Conservation (phyloP, 768 basidiomycete genomes). For the Pleurotus eryngii region DNA sequence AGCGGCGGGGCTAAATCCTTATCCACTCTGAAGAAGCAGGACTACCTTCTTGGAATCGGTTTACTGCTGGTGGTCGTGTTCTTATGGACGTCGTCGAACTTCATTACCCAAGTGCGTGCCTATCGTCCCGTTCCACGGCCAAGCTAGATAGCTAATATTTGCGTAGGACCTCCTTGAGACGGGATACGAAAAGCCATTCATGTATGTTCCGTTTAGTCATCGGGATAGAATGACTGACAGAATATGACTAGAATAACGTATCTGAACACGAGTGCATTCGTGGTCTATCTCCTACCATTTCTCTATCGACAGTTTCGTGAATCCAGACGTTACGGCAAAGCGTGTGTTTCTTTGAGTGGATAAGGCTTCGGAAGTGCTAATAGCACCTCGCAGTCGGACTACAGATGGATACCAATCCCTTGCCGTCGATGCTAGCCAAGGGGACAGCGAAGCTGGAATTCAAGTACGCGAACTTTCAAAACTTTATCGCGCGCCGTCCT, state of each 20-base stretch:
- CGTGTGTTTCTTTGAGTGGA: background rate
- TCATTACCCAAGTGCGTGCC: constrained; percentile 70
- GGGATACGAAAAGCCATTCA: constrained; percentile 88
- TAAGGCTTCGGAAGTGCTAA: too few species aligned
- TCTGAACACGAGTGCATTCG: constrained; percentile 87
- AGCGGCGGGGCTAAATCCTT: background rate
- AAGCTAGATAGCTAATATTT: background rate
- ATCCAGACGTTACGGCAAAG: background rate
- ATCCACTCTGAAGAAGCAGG: constrained; percentile 21
- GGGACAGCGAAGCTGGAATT: background rate
- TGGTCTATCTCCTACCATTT: constrained; percentile 73
- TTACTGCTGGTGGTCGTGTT: constrained; percentile 74
- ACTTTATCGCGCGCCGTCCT: background rate
- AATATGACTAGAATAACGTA: constrained; percentile 67
- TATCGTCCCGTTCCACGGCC: background rate
- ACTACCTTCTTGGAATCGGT: constrained; percentile 56
- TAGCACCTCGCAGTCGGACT: background rate
- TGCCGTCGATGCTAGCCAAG: constrained; percentile 10
- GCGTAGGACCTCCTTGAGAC: constrained; percentile 45
- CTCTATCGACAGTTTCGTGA: constrained; percentile 26
- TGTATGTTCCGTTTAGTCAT: constrained; percentile 34
- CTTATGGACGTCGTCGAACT: constrained; percentile 88
- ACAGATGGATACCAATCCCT: constrained; percentile 15
- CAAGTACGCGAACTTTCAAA: too few species aligned
- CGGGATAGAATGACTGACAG: background rate